phyloP scores from a whole-genome alignment of 2,329 filamentous ascomycete species.

The Penicillium concentricum region DNA sequence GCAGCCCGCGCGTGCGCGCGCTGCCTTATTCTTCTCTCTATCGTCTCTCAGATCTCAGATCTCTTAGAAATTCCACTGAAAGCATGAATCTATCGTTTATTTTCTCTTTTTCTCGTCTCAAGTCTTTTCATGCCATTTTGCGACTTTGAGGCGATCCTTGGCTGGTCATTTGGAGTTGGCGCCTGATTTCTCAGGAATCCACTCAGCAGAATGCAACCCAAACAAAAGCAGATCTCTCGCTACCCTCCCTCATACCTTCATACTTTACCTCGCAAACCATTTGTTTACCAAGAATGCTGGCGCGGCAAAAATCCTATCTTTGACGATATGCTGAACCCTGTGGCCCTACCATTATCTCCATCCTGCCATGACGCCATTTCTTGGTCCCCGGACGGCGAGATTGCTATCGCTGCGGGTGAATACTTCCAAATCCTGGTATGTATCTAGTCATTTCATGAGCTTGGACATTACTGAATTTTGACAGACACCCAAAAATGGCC shows the following conservation, averaged over 20 bases:
- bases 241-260: background rate
- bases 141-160: background rate
- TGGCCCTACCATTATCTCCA: constrained; percentile 50
- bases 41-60: background rate
- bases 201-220: constrained; percentile 2
- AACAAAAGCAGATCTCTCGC: background rate
- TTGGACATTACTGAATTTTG: background rate
- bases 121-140: background rate
- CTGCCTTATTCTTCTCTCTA: background rate
- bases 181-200: constrained; percentile 2
- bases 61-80: background rate
- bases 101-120: background rate
- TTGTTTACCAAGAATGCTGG: background rate
- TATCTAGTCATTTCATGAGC: constrained; percentile 13
- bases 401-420: constrained; percentile 58
- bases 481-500: constrained; percentile 14
- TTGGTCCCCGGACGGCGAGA: constrained; percentile 59
- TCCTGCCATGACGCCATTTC: constrained; percentile 53
- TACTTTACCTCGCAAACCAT: background rate
- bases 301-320: background rate
- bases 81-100: too few relatives aligned
- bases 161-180: background rate
- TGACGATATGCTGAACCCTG: constrained; percentile 29
- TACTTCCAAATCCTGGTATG: constrained; percentile 53
- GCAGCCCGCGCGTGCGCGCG: too few relatives aligned